phyloP scores from a whole-genome alignment of 352 stramenopile species.

The Phytophthora capsici region DNA sequence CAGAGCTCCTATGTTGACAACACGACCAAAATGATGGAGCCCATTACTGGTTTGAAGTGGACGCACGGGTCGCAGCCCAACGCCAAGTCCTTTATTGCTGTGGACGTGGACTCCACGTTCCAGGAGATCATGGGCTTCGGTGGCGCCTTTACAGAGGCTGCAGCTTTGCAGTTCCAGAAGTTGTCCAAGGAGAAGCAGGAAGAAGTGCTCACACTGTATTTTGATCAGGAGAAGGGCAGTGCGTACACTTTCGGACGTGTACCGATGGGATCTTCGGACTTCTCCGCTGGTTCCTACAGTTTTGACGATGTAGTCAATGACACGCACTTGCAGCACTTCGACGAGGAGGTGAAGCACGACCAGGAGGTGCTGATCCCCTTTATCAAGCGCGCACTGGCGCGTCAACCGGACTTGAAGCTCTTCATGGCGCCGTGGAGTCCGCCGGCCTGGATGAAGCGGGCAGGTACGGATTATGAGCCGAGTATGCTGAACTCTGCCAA shows the following conservation, averaged over 20 bases:
- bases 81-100: conserved; percentile 44
- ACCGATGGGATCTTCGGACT: conserved; percentile 92
- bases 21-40: conserved; percentile 74
- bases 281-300: conserved; percentile 86
- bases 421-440: conserved; percentile 91
- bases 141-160: conserved; percentile 92
- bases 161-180: conserved; percentile 89
- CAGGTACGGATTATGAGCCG: conserved; percentile 46
- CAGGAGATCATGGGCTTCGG: conserved; percentile 91
- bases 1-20: conserved; percentile 73
- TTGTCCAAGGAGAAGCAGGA: conserved; percentile 81
- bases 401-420: conserved; percentile 77
- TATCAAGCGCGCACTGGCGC: conserved; percentile 70
- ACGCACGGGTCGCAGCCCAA: conserved; percentile 8
- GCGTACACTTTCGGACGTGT: conserved; percentile 91
- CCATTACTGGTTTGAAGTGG: conserved; percentile 58
- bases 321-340: conserved; percentile 77
- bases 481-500: conserved; percentile 70
- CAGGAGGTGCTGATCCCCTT: conserved; percentile 84
- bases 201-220: conserved; percentile 89
- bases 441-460: conserved; percentile 89
- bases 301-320: conserved; percentile 87
- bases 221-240: conserved; percentile 77
- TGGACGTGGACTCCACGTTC: conserved; percentile 62
- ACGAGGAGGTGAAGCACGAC: conserved; percentile 78